Base-by-base conservation (phyloP, 2,329 filamentous ascomycete genomes). In the Trichophyton rubrum region DNA sequence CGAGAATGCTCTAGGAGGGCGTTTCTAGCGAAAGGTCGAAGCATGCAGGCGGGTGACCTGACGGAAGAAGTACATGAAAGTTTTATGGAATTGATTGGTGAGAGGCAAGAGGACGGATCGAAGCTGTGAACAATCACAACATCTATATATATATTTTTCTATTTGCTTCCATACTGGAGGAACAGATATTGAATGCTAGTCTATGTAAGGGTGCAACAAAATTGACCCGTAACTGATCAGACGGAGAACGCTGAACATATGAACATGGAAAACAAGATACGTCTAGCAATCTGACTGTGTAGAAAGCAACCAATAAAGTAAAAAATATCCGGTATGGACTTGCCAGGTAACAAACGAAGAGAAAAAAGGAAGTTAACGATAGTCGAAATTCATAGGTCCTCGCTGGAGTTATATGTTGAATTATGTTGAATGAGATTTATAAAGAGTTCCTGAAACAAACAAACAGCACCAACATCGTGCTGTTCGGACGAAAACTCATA, bases 31-130 rank as follows among this genome's bases (percentile, higher is more conserved):
- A 89, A 86, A 69, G 92, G 93, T 0, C 82, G 93, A 65, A 90
- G 88, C 70, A 76, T 99, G 70, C 93, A 97, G 77, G 93, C 93
- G 0, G 90, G 88, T 66, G 93, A 97, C 74, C 75, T 99, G 70
- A 96, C 92, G 0, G 90, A 93, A 17, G 87, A 96, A 74, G 88
- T 99, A 8, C 87, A 95, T 68, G 78, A 78, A 38, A 88, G 90
- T 0, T 97, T 96, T 73, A 72, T 88, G 68, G 84, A 85, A 62
- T 73, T 96, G 17, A 87, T 96, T 69, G 91, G 90, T 0, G 88
- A 55, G 9, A 55, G 91, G 66, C 79, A 81, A 2, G 82, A 81
- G 41, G 57, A 57, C 38, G 77, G 68, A 15, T 70, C 73, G 33
- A 75, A 75, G 60, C 47, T 71, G 55, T 63, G 41, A 58, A 15